A percentile compares a stretch with the other conserved stretches of the same genome.
Evolutionary conservation across 2,329 filamentous ascomycete species (phyloP).

Genomic region (Colletotrichum tamarilloi): DNA sequence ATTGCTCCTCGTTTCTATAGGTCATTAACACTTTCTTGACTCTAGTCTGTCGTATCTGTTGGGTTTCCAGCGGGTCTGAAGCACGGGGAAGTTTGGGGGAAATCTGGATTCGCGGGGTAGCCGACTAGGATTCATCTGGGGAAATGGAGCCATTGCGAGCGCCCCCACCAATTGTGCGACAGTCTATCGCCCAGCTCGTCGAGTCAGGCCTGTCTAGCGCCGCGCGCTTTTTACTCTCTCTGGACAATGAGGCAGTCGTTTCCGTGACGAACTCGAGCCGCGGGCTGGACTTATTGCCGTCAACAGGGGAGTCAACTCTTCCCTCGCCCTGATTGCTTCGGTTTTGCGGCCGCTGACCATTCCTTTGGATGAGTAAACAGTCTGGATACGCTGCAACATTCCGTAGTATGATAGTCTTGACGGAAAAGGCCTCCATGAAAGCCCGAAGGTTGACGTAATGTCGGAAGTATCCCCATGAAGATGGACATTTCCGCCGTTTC

Average conservation of each 20-base stretch:
- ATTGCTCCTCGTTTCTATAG: neutral
- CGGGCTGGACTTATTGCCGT: neutral
- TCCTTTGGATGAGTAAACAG: neutral
- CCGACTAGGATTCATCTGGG: constrained; percentile 4
- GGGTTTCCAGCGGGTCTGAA: neutral
- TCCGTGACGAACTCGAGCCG: neutral
- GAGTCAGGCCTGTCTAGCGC: neutral
- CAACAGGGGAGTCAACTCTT: neutral
- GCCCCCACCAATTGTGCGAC: neutral
- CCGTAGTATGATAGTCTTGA: neutral
- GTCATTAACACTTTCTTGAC: neutral
- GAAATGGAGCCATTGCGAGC: neutral
- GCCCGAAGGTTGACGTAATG: neutral
- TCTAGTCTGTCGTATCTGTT: neutral
- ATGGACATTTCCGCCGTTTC: neutral
- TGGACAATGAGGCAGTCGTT: neutral
- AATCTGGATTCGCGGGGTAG: constrained; percentile 10
- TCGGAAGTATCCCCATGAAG: neutral
- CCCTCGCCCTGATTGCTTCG: neutral
- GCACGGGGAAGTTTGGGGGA: constrained; percentile 1
- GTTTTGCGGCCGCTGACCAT: neutral
- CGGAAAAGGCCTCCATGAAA: neutral
- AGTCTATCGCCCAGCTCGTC: neutral
- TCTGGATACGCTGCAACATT: neutral
- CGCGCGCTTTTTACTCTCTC: neutral